Percentiles rank a stretch among this genome's conserved stretches.
phyloP scores from a whole-genome alignment of 495 filamentous ascomycete genomes.

The Oleoguttula mirabilis region DNA sequence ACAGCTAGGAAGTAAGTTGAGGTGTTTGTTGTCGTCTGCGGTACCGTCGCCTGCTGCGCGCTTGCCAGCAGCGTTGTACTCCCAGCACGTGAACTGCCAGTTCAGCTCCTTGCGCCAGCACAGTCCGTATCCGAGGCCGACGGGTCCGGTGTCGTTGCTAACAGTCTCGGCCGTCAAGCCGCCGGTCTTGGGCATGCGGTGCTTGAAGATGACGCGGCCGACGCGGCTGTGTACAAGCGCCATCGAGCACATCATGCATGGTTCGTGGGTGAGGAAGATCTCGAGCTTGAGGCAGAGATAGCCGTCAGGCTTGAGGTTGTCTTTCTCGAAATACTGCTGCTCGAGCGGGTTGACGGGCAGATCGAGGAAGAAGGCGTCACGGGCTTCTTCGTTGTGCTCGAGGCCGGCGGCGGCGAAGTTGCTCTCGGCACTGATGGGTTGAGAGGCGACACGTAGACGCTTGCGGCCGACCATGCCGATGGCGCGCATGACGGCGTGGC shows the following conservation, averaged over 20 bases:
- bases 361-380: constrained; percentile 28
- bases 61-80: constrained; percentile 34
- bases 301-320: constrained; percentile 49
- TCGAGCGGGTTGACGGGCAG: constrained; percentile 29
- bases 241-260: constrained; percentile 94
- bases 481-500: constrained; percentile 75
- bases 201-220: constrained; percentile 63
- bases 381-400: constrained; percentile 11
- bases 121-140: constrained; percentile 57
- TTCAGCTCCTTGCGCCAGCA: constrained; percentile 89
- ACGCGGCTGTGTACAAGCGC: constrained; percentile 86
- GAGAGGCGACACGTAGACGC: constrained; percentile 27
- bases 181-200: constrained; percentile 49
- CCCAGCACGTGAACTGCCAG: constrained; percentile 81
- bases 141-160: constrained; percentile 19
- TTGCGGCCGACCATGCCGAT: constrained; percentile 76
- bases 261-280: constrained; percentile 86
- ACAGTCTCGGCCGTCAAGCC: constrained; percentile 39
- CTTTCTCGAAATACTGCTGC: constrained; percentile 24
- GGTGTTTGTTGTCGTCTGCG: neutral
- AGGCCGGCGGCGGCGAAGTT: constrained; percentile 15
- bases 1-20: constrained; percentile 1
- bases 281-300: constrained; percentile 90
- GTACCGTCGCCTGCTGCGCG: neutral
- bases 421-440: constrained; percentile 5